Evolutionary conservation across 2,329 filamentous ascomycete species (phyloP).

Genomic region (Leptographium flavum): DNA sequence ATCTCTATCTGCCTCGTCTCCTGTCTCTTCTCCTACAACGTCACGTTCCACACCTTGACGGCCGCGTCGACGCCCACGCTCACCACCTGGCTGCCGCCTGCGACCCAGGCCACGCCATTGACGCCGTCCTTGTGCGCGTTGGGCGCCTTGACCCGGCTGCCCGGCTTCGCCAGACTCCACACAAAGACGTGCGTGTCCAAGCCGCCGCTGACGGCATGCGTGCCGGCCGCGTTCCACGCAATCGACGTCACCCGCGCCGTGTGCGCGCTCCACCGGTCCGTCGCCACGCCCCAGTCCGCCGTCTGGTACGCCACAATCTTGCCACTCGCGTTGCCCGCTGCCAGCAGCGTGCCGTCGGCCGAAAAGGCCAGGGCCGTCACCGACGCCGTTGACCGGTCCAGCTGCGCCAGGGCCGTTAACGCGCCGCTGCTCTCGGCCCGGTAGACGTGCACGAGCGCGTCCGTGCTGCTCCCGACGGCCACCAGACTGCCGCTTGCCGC

Average conservation of each 20-base stretch:
- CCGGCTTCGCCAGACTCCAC: constrained; percentile 77
- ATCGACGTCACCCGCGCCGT: constrained; percentile 43
- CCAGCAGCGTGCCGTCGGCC: constrained; percentile 58
- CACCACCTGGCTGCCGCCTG: constrained; percentile 50
- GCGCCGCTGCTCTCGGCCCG: constrained; percentile 37
- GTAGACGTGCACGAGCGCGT: constrained; percentile 63
- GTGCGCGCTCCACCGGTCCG: constrained; percentile 55
- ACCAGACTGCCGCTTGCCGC: constrained; percentile 54
- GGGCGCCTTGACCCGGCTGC: constrained; percentile 65
- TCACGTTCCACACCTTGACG: constrained; percentile 74
- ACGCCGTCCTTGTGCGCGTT: constrained; percentile 97
- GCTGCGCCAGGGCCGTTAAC: constrained; percentile 37
- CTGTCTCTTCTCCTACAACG: constrained; percentile 38
- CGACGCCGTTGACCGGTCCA: constrained; percentile 54
- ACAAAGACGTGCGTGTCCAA: constrained; percentile 87
- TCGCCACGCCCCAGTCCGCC: constrained; percentile 49
- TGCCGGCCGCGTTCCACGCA: constrained; percentile 65
- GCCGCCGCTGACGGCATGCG: constrained; percentile 68
- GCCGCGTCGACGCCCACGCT: constrained; percentile 78
- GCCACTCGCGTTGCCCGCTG: constrained; percentile 68
- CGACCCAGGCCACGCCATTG: constrained; percentile 67
- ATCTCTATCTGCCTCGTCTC: too few relatives aligned
- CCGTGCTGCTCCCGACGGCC: constrained; percentile 57
- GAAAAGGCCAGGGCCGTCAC: constrained; percentile 80
- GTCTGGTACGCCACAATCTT: constrained; percentile 76